Percentiles rank a stretch among this genome's conserved stretches.
phyloP scores from a whole-genome alignment of 495 filamentous ascomycete genomes.

The Neurospora tetrasperma region DNA sequence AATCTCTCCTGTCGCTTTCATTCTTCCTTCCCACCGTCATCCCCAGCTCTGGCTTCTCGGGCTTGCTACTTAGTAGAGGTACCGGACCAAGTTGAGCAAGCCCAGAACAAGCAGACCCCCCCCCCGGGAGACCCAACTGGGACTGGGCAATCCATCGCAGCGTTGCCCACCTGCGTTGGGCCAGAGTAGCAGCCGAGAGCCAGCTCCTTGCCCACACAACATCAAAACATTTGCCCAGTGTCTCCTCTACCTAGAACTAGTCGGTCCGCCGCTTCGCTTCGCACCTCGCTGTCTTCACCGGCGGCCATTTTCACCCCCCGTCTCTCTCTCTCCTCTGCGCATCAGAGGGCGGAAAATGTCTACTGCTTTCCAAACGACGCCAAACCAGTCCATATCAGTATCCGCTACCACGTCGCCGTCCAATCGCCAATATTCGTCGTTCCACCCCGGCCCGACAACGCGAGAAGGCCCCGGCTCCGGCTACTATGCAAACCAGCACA shows the following conservation, averaged over 20 bases:
- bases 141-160: neutral
- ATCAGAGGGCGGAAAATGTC: conserved; percentile 34
- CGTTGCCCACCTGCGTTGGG: neutral
- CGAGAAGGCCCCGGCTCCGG: conserved; percentile 28
- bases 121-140: neutral
- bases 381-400: conserved; percentile 40
- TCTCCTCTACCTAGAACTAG: neutral
- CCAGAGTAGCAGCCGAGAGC: neutral
- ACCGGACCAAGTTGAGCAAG: conserved; percentile 1
- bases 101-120: neutral
- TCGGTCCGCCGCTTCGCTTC: neutral
- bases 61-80: neutral
- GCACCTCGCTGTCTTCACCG: neutral
- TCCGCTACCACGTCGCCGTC: conserved; percentile 36
- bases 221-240: conserved; percentile 9
- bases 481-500: conserved; percentile 33
- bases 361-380: conserved; percentile 45
- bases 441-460: conserved; percentile 28
- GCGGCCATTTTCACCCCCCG: neutral
- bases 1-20: neutral
- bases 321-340: conserved; percentile 10
- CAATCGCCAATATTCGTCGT: conserved; percentile 33
- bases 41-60: neutral
- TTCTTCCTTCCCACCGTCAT: neutral
- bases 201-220: neutral